Evolutionary conservation across 2,329 filamentous ascomycete genomes (phyloP), one percentile per base, ranked within the genome.

Genomic region (Aspergillus japonicus): DNA sequence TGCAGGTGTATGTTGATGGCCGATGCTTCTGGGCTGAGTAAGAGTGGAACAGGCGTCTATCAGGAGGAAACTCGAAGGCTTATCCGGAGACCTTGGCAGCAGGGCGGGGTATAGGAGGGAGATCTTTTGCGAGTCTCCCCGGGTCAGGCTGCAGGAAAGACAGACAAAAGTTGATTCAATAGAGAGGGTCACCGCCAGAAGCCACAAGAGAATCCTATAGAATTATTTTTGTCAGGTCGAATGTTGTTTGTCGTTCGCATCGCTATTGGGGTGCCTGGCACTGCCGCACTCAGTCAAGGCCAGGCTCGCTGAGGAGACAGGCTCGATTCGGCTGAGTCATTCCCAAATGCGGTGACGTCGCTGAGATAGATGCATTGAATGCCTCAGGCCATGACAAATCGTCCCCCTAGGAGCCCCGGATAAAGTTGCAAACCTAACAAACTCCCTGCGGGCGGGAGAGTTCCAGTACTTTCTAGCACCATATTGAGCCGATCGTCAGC

Each of bases 381-480:
- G 33, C 33, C 33, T 35, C 33, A 35, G 33, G 33, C 33, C 33
- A 35, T 16, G 21, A 21, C 21, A 35, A 35, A 12, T 12, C 11
- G 1, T 16, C 33, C 26, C 7, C 26, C 7, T 29, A 29, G 26
- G 26, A 35, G 33, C 33, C 33, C 33, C 12, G 14, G 33, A 16
- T 2, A 12, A 12, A 12, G 21, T 50, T 42, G 61, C 73, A 76
- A 76, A 76, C 72, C 63, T 56, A 56, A 54, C 73, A 76, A 75
- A 76, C 71, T 61, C 52, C 11, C 39, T 42, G 35, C 26, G 39
- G 35, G 26, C 51, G 33, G 62, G 65, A 68, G 63, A 67, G 66
- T 78, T 77, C 76, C 75, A 77, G 75, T 74, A 77, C 71, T 69
- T 78, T 77, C 75, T 72, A 77, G 65, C 60, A 56, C 42, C 54